Evolutionary conservation across 805 yeast species (phyloP).

Genomic region (Ogataea salicorniae): DNA sequence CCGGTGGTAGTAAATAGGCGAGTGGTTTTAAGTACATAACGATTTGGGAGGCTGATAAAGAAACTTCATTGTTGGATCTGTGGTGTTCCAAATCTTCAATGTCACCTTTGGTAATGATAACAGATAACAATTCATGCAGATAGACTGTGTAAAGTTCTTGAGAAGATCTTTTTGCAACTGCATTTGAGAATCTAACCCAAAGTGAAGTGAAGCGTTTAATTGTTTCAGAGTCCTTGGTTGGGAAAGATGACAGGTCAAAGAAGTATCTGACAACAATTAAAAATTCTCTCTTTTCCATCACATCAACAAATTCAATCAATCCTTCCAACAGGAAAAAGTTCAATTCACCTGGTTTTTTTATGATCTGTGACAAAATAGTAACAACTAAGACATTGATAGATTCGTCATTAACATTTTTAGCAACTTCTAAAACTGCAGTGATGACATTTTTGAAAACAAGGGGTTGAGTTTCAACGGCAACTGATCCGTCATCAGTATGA

Average conservation of each 20-base stretch:
- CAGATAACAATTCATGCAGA: constrained; percentile 59
- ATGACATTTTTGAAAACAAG: constrained; percentile 59
- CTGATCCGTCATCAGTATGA: constrained; percentile 15
- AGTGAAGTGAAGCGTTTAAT: constrained; percentile 44
- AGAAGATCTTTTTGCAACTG: constrained; percentile 27
- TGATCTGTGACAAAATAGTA: constrained; percentile 70
- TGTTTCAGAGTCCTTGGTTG: constrained; percentile 36
- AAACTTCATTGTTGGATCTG: constrained; percentile 68
- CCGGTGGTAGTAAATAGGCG: constrained; percentile 65
- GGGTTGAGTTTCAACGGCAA: constrained; percentile 22
- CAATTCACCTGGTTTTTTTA: constrained; percentile 42
- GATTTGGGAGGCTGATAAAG: constrained; percentile 66
- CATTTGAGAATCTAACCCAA: constrained; percentile 38
- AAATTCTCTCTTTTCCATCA: constrained; percentile 63
- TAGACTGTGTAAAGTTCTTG: constrained; percentile 51
- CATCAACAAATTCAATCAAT: constrained; percentile 56
- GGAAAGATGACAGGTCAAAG: constrained; percentile 42
- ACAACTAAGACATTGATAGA: constrained; percentile 73
- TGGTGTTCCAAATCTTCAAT: constrained; percentile 68
- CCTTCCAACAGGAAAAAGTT: constrained; percentile 57
- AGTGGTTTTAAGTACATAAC: constrained; percentile 63
- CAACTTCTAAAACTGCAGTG: constrained; percentile 60
- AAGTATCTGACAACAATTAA: constrained; percentile 54
- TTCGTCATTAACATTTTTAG: constrained; percentile 61
- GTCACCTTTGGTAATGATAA: constrained; percentile 75